Percentiles rank a stretch among this genome's conserved stretches.
Evolutionary conservation across 768 basidiomycete species (phyloP).

Genomic region (Russula brevipes): DNA sequence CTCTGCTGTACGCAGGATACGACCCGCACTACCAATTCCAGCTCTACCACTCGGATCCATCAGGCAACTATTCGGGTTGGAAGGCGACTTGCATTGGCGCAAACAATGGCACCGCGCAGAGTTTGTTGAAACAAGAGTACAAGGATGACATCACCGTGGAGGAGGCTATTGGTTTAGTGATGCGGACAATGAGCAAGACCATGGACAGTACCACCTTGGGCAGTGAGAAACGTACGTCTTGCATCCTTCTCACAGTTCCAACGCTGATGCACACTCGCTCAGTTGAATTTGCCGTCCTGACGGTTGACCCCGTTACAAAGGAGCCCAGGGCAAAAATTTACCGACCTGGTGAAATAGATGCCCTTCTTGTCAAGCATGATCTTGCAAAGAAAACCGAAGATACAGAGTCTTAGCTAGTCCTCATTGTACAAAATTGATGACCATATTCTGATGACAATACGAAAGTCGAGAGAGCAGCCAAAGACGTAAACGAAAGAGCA

Average conservation of each 20-base stretch:
- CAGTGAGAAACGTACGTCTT: conserved; percentile 85
- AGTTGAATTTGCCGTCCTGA: conserved; percentile 98
- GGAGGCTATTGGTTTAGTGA: conserved; percentile 86
- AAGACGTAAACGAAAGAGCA: background rate
- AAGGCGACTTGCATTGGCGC: conserved; percentile 99
- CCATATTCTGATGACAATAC: background rate
- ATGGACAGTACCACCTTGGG: conserved; percentile 98
- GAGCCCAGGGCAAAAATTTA: conserved; percentile 89
- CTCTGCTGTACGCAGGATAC: conserved; percentile 92
- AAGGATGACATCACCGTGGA: conserved; percentile 90
- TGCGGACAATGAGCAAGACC: conserved; percentile 98
- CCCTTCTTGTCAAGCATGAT: conserved; percentile 71
- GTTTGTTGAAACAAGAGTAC: conserved; percentile 95
- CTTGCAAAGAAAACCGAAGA: conserved; percentile 87
- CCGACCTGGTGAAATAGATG: conserved; percentile 82
- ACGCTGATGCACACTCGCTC: conserved; percentile 6
- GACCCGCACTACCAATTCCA: conserved; percentile 96
- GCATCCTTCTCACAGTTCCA: conserved; percentile 6
- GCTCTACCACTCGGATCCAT: conserved; percentile 96
- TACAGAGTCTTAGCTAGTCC: conserved; percentile 43
- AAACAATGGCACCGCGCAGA: conserved; percentile 94
- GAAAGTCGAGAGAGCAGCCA: background rate
- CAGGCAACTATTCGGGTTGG: conserved; percentile 97
- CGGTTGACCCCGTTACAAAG: conserved; percentile 70
- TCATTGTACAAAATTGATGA: conserved; percentile 13